Evolutionary conservation across 2,329 filamentous ascomycete genomes (phyloP), one percentile per base, ranked within the genome.

Genomic region (Aspergillus cejpii): DNA sequence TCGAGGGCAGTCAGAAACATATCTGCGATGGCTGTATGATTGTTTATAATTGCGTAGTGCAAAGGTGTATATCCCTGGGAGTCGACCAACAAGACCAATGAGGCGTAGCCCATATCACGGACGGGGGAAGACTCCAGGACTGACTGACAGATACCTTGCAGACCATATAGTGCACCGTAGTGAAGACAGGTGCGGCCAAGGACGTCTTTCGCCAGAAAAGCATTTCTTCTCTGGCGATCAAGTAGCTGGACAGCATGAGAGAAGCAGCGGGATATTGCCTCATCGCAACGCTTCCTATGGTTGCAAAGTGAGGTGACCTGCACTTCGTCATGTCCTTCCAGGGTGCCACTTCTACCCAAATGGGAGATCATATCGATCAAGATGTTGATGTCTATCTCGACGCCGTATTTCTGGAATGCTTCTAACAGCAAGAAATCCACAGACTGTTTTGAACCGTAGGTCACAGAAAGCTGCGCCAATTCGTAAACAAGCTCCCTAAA

Each of bases 11-110:
- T 19, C n/a, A 41, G 19, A n/a, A 27, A 51, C 2, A 17, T 15
- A 11, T 45, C 28, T 17, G 14, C 21, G 23, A 45, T 39, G 6
- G 20, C 15, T 10, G 38, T 17, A 26, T 46, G 37, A 8, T 49
- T 49, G 8, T 51, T 36, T 2, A 48, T 43, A 0, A 46, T 40
- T 5, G 48, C 48, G 15, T 49, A 51, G 28, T 46, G 42, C 19
- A 51, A 31, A 14, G 45, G 45, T 1, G 45, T 49, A 31, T 28
- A 29, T 36, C 37, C 17, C 10, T 46, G 43, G 4, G 19, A 45
- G 24, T 49, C 48, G 10, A 14, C 7, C 2, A 37, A 43, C 17
- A 49, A 7, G n/a, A 51, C 39, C 8, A 43, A 19, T 26, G 31
- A 33, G 6, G 27, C 20, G 14, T 27, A 10, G 1, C 33, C 31